Conservation (phyloP, 768 basidiomycete genomes). For the Lentinula detonsa region DNA sequence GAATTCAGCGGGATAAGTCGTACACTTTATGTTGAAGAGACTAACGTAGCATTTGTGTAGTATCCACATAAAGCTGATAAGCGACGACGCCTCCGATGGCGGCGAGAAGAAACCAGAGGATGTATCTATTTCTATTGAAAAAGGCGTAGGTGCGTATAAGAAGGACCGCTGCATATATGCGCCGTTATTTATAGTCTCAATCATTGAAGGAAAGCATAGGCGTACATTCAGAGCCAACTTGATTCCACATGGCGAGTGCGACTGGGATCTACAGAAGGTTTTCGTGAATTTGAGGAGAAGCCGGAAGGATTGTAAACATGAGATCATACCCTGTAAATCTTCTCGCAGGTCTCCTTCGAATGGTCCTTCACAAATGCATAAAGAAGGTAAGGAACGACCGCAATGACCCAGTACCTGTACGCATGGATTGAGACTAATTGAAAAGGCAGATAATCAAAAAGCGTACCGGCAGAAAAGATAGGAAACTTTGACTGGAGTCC, state of each 20-base stretch:
- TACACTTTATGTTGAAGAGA: background rate
- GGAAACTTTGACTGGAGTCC: conserved; percentile 80
- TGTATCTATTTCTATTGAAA: conserved; percentile 70
- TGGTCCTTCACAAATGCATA: conserved; percentile 75
- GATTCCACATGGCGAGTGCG: conserved; percentile 82
- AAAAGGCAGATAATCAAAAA: conserved; percentile 6
- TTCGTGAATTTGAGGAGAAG: background rate
- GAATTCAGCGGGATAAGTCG: conserved; percentile 1
- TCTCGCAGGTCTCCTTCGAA: conserved; percentile 53
- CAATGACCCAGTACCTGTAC: conserved; percentile 75
- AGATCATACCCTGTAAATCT: conserved; percentile 55
- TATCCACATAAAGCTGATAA: conserved; percentile 78
- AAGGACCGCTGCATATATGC: conserved; percentile 51
- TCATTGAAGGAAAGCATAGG: conserved; percentile 10
- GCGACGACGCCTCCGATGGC: conserved; percentile 70
- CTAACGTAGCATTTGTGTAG: conserved; percentile 69
- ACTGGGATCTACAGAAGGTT: conserved; percentile 56
- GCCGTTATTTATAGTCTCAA: conserved; percentile 8
- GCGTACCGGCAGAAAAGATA: conserved; percentile 77
- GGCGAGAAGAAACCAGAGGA: conserved; percentile 57
- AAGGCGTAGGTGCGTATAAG: conserved; percentile 84
- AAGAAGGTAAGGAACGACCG: conserved; percentile 71
- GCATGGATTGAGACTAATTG: conserved; percentile 9
- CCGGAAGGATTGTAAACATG: conserved; percentile 2
- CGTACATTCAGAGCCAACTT: conserved; percentile 75